Base-by-base conservation (phyloP, 306 rosid species). In the Cucumis cinereus region DNA sequence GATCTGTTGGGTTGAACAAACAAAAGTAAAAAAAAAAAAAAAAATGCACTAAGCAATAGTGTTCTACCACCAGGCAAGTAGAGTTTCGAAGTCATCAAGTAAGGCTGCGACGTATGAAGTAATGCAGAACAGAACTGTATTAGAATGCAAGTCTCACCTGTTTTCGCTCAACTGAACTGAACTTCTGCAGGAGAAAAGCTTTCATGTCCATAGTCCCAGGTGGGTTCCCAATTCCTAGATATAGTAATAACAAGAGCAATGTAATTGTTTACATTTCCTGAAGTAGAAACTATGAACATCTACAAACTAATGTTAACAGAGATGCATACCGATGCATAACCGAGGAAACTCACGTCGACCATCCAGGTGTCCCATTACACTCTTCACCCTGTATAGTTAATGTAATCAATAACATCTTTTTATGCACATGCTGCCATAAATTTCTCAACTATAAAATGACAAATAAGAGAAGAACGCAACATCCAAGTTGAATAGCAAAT, bases 151-250 rank as follows among this genome's bases (percentile, higher is more conserved):
- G 26, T 43, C n/a, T 70, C 74, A 84, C 98, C 92, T 93, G 96
- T 69, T 87, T 66, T 76, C 96, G 85, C 77, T 94, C 97, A 57
- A 64, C 84, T 1, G 88, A 72, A 81, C 97, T 90, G 75, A 91
- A 94, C 79, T 86, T 89, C 74, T 90, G 96, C 47, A 91, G 89
- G 80, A 94, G 92, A 85, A 22, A 91, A 38, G 97, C 97, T 88
- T 85, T 85, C 84, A 85, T 64, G 82, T 94, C 98, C 98, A 91
- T 91, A 52, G 85, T 77, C 38, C 95, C 97, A 60, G 90, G 97
- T 71, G 96, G 92, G 75, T 90, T 94, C 79, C 97, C 93, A 54
- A 94, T 90, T 78, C 98, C 98, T 93, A 86, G 67, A 77, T 23
- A 77, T 23, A 57, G 52, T 45, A 45, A 69, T 22, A 23, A 45